Evolutionary conservation across 1,139 yeast species (phyloP).

Genomic region (Saccharomyces hybrid): DNA sequence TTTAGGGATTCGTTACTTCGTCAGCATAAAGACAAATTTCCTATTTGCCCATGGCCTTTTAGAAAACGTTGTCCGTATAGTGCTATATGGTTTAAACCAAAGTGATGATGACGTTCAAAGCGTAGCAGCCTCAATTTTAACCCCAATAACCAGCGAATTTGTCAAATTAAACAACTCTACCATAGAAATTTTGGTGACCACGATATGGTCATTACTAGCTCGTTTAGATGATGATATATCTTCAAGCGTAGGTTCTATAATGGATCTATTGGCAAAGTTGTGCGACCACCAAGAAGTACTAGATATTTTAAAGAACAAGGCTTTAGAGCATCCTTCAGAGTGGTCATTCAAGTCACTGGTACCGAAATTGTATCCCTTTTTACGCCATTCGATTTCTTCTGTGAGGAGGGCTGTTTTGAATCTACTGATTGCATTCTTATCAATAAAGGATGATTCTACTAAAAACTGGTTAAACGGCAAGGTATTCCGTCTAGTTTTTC

Average conservation of each 20-base stretch:
- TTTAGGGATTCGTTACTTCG: slow-evolving; percentile 87
- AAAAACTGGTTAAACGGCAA: slow-evolving; percentile 76
- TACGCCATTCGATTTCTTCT: slow-evolving; percentile 87
- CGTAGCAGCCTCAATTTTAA: slow-evolving; percentile 86
- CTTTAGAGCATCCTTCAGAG: slow-evolving; percentile 37
- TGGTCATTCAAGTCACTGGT: slow-evolving; percentile 65
- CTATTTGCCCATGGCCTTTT: slow-evolving; percentile 52
- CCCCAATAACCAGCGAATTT: slow-evolving; percentile 83
- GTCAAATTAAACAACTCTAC: slow-evolving; percentile 55
- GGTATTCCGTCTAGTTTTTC: slow-evolving; percentile 67
- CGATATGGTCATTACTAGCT: slow-evolving; percentile 82
- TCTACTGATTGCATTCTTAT: slow-evolving; percentile 69
- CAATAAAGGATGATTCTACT: slow-evolving; percentile 55
- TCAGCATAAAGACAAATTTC: slow-evolving; percentile 78
- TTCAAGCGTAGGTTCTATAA: slow-evolving; percentile 91
- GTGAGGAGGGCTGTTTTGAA: slow-evolving; percentile 85
- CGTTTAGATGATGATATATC: slow-evolving; percentile 85
- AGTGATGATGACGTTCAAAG: slow-evolving; percentile 95
- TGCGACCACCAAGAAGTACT: slow-evolving; percentile 78
- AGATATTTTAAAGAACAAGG: slow-evolving; percentile 56
- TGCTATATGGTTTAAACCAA: slow-evolving; percentile 74
- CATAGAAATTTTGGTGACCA: slow-evolving; percentile 59
- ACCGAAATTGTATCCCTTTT: slow-evolving; percentile 87
- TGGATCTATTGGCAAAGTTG: slow-evolving; percentile 84
- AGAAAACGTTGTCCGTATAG: slow-evolving; percentile 73